Evolutionary conservation across 441 rosid species (phyloP), one percentile per base, ranked within the genome.

Genomic region (Daphne laureola): DNA sequence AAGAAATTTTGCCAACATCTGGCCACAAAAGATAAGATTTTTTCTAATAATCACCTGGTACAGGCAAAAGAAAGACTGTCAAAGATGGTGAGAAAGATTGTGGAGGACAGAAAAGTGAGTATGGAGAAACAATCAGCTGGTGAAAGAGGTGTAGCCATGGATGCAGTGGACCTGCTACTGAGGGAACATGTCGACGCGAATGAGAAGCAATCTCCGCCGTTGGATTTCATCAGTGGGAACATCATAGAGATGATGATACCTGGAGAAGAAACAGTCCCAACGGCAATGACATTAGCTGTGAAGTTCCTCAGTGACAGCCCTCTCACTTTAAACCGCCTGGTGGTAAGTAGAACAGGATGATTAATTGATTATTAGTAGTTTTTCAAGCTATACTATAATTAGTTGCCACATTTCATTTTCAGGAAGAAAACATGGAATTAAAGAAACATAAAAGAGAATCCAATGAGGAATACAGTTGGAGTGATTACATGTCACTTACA

Each of bases 201-300:
- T 14, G 85, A 77, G 53, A 79, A 66, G 64, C 80, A 80, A 67
- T 66, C 82, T 44, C 73, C 72, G 40, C 70, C 82, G 49, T 73
- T 68, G 23, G 87, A 84, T 78, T 78, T 71, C 67, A 66, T 84
- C 26, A 73, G 80, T 21, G 78, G 85, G 9, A 81, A 73, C 66
- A 77, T 84, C 58, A 70, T 84, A 14, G 91, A 84, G 75, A 81
- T 84, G 91, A 81, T 84, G 82, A 81, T 84, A 61, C 91, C 91
- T 0, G 91, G 91, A 44, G 87, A 81, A 61, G 91, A 84, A 67
- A 84, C 87, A 4, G 77, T 81, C 58, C 91, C 91, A 17, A 81
- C 63, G 62, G 87, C 91, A 60, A 78, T 84, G 78, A 84, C 91
- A 4, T 58, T 79, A 5, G 91, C 86, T 14, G 78, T 84, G 58